Percentiles rank a stretch among this genome's conserved stretches.
Evolutionary conservation across 495 filamentous ascomycete genomes (phyloP).

Genomic region (Friedmanniomyces simplex): DNA sequence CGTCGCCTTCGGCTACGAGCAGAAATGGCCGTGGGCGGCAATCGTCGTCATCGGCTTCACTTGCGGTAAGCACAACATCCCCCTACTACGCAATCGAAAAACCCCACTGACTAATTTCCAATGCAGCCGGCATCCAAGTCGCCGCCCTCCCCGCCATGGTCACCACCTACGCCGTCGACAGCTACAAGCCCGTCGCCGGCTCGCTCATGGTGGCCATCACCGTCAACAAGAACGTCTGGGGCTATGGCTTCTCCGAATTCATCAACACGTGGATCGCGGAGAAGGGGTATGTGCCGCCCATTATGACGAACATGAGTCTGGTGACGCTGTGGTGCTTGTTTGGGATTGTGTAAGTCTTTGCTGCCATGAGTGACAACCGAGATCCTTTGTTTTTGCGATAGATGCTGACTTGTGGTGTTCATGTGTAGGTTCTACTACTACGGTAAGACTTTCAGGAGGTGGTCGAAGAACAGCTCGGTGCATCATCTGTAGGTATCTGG

Average conservation of each 20-base stretch:
- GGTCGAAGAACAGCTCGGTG: slow-evolving; percentile 45
- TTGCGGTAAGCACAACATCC: neutral
- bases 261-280: slow-evolving; percentile 27
- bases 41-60: slow-evolving; percentile 40
- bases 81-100: neutral
- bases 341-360: slow-evolving; percentile 31
- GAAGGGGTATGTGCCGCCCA: slow-evolving; percentile 19
- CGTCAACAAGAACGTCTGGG: slow-evolving; percentile 36
- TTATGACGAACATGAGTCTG: slow-evolving; percentile 39
- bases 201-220: slow-evolving; percentile 34
- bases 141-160: slow-evolving; percentile 47
- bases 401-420: neutral
- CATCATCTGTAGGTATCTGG: too few relatives aligned
- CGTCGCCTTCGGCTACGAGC: slow-evolving; percentile 49
- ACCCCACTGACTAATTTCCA: slow-evolving; percentile 12
- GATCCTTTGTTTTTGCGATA: too few relatives aligned
- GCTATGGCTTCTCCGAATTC: slow-evolving; percentile 33
- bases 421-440: slow-evolving; percentile 38
- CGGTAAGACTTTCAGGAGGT: slow-evolving; percentile 47
- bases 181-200: slow-evolving; percentile 42
- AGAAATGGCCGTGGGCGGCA: slow-evolving; percentile 26
- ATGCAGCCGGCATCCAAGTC: slow-evolving; percentile 44
- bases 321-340: slow-evolving; percentile 43
- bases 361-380: too few relatives aligned
- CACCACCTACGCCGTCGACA: slow-evolving; percentile 47